These are phyloP conservation scores for Immersiporthe knoxdaviesiana DNA, from an alignment of 2,329 filamentous ascomycete species.

Conservation along the genomic window DNA sequence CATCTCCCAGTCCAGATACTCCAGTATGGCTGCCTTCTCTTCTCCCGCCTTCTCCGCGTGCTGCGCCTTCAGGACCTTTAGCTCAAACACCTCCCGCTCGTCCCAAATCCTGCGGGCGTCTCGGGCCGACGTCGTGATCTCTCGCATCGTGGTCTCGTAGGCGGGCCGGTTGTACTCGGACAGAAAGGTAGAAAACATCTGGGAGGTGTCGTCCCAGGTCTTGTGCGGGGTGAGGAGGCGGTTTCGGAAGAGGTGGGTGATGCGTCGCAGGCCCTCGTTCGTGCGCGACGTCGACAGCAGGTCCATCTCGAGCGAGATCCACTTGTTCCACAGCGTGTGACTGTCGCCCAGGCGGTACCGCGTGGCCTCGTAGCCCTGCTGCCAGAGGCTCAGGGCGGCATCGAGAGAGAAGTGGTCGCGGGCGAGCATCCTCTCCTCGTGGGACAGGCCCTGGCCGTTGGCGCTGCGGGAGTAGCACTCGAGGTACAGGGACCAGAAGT, in stretches of 20 bases:
- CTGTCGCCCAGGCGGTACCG: slow-evolving; percentile 77
- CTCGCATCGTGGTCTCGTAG: slow-evolving; percentile 76
- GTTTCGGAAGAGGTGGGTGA: slow-evolving; percentile 71
- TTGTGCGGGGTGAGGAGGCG: slow-evolving; percentile 74
- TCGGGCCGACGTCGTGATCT: slow-evolving; percentile 65
- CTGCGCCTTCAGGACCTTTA: slow-evolving; percentile 63
- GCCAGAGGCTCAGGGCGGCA: slow-evolving; percentile 69
- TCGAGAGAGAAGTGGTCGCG: slow-evolving; percentile 73
- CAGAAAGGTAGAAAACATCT: slow-evolving; percentile 74
- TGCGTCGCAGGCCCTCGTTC: slow-evolving; percentile 61
- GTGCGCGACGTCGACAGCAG: slow-evolving; percentile 62
- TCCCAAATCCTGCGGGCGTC: slow-evolving; percentile 66
- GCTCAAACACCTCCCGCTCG: slow-evolving; percentile 69
- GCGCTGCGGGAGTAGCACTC: slow-evolving; percentile 58
- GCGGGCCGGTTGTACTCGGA: slow-evolving; percentile 69
- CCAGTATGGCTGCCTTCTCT: slow-evolving; percentile 55
- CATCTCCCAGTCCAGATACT: slow-evolving; percentile 88
- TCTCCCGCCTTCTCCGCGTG: slow-evolving; percentile 59
- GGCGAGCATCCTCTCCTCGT: slow-evolving; percentile 70
- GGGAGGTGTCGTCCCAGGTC: slow-evolving; percentile 75
- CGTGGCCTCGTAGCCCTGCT: slow-evolving; percentile 71
- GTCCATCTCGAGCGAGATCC: slow-evolving; percentile 72
- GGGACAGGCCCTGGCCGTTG: slow-evolving; percentile 58
- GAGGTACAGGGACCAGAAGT: slow-evolving; percentile 72
- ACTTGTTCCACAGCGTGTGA: slow-evolving; percentile 78